These are phyloP conservation scores for Colletotrichum simmondsii DNA, from an alignment of 2,329 filamentous ascomycete genomes.

Conservation along the genomic window DNA sequence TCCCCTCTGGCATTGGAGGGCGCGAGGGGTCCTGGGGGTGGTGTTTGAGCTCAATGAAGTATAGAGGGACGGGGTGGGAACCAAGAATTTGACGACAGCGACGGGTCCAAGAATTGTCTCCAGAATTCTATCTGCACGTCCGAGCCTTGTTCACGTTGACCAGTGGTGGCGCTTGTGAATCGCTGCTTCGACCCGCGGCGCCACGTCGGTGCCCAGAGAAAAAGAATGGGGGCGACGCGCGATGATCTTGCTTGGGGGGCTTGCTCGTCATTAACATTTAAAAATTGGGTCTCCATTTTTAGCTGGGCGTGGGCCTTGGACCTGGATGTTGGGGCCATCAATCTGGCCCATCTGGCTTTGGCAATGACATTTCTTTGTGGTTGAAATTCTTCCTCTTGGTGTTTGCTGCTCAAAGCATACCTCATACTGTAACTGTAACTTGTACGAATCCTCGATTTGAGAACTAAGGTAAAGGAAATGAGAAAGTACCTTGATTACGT, in stretches of 20 bases:
- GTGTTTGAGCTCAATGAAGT: conserved; percentile 3
- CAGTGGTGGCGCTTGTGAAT: not conserved
- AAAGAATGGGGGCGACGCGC: conserved; percentile 15
- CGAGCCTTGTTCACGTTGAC: conserved; percentile 16
- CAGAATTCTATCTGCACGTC: conserved; percentile 17
- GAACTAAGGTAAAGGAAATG: too few species aligned
- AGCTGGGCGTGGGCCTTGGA: not conserved
- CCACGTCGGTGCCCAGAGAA: conserved; percentile 29
- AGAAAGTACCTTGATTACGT: too few species aligned
- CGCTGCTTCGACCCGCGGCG: conserved; percentile 1
- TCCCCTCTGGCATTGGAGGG: conserved; percentile 1
- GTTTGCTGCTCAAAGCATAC: not conserved
- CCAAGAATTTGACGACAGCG: conserved; percentile 1
- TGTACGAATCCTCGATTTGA: too few species aligned
- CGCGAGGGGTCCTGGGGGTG: not conserved
- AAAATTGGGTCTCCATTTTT: conserved; percentile 2
- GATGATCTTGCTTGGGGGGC: conserved; percentile 21
- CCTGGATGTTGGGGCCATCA: not conserved
- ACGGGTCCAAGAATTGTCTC: not conserved
- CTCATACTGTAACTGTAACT: too few species aligned
- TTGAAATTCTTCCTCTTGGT: not conserved
- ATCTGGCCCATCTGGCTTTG: not conserved
- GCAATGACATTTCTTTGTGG: too few species aligned
- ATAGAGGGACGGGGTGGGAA: not conserved
- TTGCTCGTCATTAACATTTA: conserved; percentile 21